Base-by-base conservation (phyloP, 768 basidiomycete genomes). In the Mycena crocata region DNA sequence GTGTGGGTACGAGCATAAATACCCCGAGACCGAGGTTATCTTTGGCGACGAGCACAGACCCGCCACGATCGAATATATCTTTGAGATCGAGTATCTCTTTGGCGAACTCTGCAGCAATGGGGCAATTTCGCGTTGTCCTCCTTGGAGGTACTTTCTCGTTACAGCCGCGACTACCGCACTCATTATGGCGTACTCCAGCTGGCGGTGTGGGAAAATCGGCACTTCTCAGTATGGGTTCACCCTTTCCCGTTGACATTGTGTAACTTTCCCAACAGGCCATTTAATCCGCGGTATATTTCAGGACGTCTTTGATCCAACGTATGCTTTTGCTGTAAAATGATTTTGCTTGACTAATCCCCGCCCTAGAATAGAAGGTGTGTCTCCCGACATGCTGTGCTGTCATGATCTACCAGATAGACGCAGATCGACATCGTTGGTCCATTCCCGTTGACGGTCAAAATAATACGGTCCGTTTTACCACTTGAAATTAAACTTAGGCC, bases 381-480 rank as follows among this genome's bases (percentile, higher is more conserved):
- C 14, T 31, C 48, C 3, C 28, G 28, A 26, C 6, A 26, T 15
- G 48, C 19, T 30, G 9, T 31, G 48, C 7, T 30, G 17, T 5
- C 32, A 35, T 19, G 35, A 34, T 35, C n/a, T 39, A n/a, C 35
- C 3, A 37, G 51, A 26, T 54, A 5, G 24, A 35, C 51, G 17
- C 39, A 54, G 51, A 54, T 6, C 32, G 6, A 21, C n/a, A 54
- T 23, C 51, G 15, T 39, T 35, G 35, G 23, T 40, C 19, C 15
- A 56, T 56, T 28, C 24, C n/a, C 40, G 55, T 56, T 28, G 55
- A 28, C 34, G 55, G 24, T 31, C 40, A 56, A 40, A 15, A n/a
- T 42, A 42, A 39, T 24, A 14, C 30, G 55, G 55, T 56, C 40
- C 39, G 42, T 56, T 10, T 17, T 3, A 31, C 28, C 5, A 14